phyloP scores from a whole-genome alignment of 2,329 filamentous ascomycete genomes.

The Colletotrichum lupini region DNA sequence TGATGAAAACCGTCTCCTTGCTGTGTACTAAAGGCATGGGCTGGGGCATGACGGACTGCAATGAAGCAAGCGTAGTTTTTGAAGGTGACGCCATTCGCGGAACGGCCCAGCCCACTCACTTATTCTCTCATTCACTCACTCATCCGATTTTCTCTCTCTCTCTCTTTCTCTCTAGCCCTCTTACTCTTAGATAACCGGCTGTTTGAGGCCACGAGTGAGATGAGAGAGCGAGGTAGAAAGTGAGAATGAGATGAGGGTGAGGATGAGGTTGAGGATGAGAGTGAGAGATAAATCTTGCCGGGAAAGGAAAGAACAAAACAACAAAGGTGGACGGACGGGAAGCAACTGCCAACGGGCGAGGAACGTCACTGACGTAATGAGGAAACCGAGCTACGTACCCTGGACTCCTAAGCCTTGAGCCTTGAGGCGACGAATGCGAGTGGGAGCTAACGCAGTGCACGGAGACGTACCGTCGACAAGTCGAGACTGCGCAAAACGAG shows the following conservation, averaged over 20 bases:
- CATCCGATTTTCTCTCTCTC: not conserved
- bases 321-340: not conserved
- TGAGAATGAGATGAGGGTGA: not conserved
- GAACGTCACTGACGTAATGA: constrained; percentile 21
- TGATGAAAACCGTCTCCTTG: not conserved
- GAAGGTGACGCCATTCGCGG: constrained; percentile 12
- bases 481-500: not conserved
- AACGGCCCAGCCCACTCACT: not conserved
- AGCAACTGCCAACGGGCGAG: constrained; percentile 5
- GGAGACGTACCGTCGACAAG: not conserved
- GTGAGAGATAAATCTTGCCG: not conserved
- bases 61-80: not conserved
- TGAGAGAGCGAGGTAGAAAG: not conserved
- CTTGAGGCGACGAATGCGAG: constrained; percentile 22
- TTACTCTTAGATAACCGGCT: not conserved
- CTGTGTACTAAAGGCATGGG: no score
- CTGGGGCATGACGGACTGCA: no score
- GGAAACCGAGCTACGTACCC: constrained; percentile 9
- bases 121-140: not conserved
- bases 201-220: not conserved
- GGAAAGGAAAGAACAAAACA: not conserved
- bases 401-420: no score
- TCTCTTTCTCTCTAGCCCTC: not conserved
- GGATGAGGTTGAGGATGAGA: not conserved
- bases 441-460: constrained; percentile 10